A percentile compares a stretch with the other conserved stretches of the same genome.
phyloP scores from a whole-genome alignment of 306 rosid genomes.

The Cucurbita ficifolia region DNA sequence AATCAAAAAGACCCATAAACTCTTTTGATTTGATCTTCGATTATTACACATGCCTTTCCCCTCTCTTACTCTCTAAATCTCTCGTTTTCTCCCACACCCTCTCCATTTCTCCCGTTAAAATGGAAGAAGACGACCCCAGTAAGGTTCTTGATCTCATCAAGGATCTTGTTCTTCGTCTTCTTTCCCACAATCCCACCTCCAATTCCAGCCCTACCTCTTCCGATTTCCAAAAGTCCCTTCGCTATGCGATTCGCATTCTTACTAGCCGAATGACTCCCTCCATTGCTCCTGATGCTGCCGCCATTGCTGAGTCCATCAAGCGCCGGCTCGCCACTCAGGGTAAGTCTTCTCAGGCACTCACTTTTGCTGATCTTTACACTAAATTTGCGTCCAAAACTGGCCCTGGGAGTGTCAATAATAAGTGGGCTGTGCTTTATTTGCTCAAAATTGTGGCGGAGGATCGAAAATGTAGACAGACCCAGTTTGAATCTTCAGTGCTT shows the following conservation, averaged over 20 bases:
- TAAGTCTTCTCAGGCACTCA: slow-evolving; percentile 79
- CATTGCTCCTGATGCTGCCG: slow-evolving; percentile 69
- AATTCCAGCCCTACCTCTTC: slow-evolving; percentile 35
- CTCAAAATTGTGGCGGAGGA: slow-evolving; percentile 66
- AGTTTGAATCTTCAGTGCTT: slow-evolving; percentile 33
- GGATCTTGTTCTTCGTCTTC: slow-evolving; percentile 59
- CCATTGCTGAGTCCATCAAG: slow-evolving; percentile 79
- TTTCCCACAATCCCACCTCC: slow-evolving; percentile 31
- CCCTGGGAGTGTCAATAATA: slow-evolving; percentile 61
- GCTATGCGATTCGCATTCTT: slow-evolving; percentile 76
- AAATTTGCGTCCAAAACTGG: slow-evolving; percentile 58
- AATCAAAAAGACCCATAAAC: neutral
- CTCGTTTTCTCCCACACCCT: neutral
- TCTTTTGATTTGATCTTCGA: neutral
- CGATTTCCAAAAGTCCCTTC: slow-evolving; percentile 43
- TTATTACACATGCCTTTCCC: neutral
- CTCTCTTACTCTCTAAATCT: neutral
- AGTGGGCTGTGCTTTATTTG: slow-evolving; percentile 79
- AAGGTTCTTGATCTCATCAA: slow-evolving; percentile 74
- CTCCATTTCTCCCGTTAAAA: slow-evolving; percentile 1
- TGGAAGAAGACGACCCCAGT: slow-evolving; percentile 82
- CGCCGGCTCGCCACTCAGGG: slow-evolving; percentile 82
- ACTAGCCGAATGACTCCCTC: slow-evolving; percentile 69
- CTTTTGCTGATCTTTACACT: slow-evolving; percentile 71
- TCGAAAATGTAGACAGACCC: slow-evolving; percentile 22